Base-by-base conservation (phyloP, 2,329 filamentous ascomycete genomes). In the Canariomyces notabilis region DNA sequence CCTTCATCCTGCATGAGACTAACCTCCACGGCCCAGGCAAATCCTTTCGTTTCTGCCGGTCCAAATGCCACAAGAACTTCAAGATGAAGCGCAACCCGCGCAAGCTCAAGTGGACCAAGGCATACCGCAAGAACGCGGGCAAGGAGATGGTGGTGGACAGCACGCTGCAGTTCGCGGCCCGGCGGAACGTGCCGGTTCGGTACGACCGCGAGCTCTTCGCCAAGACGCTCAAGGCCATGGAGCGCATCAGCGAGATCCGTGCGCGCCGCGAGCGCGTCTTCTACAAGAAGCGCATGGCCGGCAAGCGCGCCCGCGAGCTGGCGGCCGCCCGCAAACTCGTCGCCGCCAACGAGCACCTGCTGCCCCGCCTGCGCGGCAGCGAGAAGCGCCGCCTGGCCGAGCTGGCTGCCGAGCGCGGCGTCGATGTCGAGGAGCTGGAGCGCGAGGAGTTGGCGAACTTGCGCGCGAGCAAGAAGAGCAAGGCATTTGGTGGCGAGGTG, bases 31-130 rank as follows among this genome's bases (percentile, higher is more conserved):
- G 1, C 6, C 22, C 35, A 69, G 73, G 61, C 61, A 59, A 59
- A 53, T 58, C 69, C 36, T 82, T 82, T 59, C 67, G 77, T 46
- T 82, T 82, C 67, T 82, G 78, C 63, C 68, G 74, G 46, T 74
- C 68, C 58, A 77, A 80, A 67, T 80, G 77, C 66, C 77, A 78
- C 65, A 73, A 73, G 61, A 84, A 82, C 76, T 95, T 94, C 80
- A 93, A 94, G 73, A 95, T 95, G 88, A 95, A 95, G 85, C 84
- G 93, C 57, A 96, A 97, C 72, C 90, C 91, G 29, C 83, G 91
- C 66, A 95, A 96, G 70, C 80, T 97, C 59, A 93, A 89, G 70
- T 96, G 91, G 93, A 96, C 91, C 53, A 95, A 96, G 76, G 83
- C 88, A 42, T 91, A 90, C 78, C 85, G 89, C 63, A 85, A 84